These are phyloP conservation scores for Boletus fagicola DNA, from an alignment of 768 basidiomycete species.

Conservation along the genomic window DNA sequence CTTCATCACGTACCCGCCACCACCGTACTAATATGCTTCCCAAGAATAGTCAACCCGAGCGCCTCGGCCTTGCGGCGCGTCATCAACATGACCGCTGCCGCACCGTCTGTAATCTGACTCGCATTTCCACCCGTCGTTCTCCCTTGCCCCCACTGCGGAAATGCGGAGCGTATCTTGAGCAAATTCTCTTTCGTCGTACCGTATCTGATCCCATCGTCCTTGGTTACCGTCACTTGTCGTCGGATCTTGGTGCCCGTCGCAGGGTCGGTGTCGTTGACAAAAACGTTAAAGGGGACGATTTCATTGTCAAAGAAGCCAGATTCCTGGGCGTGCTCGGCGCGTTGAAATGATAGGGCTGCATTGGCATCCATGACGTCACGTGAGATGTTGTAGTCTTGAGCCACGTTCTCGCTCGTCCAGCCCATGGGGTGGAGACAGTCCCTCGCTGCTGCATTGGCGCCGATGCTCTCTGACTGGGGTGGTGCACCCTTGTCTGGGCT, in stretches of 20 bases:
- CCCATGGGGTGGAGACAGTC: slow-evolving; percentile 78
- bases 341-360: slow-evolving; percentile 73
- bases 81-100: slow-evolving; percentile 82
- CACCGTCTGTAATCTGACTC: slow-evolving; percentile 82
- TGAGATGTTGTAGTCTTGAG: slow-evolving; percentile 65
- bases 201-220: slow-evolving; percentile 77
- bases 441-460: slow-evolving; percentile 50
- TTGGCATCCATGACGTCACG: slow-evolving; percentile 75
- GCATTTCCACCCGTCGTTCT: slow-evolving; percentile 85
- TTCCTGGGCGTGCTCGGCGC: slow-evolving; percentile 72
- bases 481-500: slow-evolving; percentile 68
- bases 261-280: slow-evolving; percentile 58
- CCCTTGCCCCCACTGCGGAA: slow-evolving; percentile 76
- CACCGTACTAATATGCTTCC: slow-evolving; percentile 71
- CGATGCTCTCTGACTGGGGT: slow-evolving; percentile 58
- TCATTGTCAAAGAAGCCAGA: slow-evolving; percentile 63
- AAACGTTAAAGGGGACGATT: slow-evolving; percentile 74
- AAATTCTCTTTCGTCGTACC: slow-evolving; percentile 69
- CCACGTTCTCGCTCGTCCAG: slow-evolving; percentile 88
- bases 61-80: slow-evolving; percentile 73
- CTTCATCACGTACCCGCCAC: slow-evolving; percentile 51
- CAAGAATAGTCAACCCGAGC: slow-evolving; percentile 70
- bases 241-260: slow-evolving; percentile 46
- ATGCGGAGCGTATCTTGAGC: slow-evolving; percentile 66
- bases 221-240: slow-evolving; percentile 51